phyloP scores from a whole-genome alignment of 169 alveolate species.

The Eimeria mitis region DNA sequence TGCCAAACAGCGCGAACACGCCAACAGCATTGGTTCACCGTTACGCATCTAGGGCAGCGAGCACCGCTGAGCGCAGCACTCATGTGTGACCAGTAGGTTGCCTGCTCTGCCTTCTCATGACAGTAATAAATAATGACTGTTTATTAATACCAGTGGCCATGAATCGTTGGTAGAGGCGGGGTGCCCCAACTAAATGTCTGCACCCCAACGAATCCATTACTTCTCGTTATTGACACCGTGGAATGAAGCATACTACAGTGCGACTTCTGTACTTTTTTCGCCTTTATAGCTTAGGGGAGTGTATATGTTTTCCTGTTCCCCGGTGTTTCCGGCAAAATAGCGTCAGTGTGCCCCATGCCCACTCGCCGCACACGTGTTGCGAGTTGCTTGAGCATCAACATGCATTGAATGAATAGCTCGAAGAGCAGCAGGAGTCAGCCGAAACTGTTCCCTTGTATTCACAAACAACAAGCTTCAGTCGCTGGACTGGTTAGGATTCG shows the following conservation, averaged over 20 bases:
- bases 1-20: not conserved
- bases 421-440: not conserved
- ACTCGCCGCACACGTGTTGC: not conserved
- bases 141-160: not conserved
- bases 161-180: not conserved
- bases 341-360: not conserved
- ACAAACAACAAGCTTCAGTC: not conserved
- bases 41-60: constrained; percentile 27
- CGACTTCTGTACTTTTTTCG: not conserved
- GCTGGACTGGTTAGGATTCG: not conserved
- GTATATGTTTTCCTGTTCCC: not conserved
- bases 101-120: not conserved
- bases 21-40: not conserved
- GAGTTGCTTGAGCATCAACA: not conserved
- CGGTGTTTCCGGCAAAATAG: not conserved
- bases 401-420: not conserved
- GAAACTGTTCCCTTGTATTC: not conserved
- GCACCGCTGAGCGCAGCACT: not conserved
- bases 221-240: not conserved
- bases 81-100: not conserved
- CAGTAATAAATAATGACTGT: not conserved
- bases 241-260: not conserved
- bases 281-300: not conserved
- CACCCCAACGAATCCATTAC: not conserved
- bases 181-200: not conserved